Conservation (phyloP, 352 stramenopile species). For the Pythium sukuiense region DNA sequence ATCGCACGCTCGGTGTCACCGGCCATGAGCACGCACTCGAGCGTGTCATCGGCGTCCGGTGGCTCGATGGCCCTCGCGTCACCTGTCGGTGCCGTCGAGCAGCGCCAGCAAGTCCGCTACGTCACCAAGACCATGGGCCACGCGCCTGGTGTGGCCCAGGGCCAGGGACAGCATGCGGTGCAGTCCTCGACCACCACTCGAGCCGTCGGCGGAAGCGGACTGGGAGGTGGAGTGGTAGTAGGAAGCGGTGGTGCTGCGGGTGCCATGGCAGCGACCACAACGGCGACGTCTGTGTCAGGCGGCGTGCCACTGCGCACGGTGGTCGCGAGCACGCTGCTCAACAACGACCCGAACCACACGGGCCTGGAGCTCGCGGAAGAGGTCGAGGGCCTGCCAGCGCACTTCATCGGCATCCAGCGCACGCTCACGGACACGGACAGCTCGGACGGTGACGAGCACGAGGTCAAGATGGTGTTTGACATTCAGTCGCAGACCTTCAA, state of each 20-base stretch:
- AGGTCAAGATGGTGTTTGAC: slow-evolving; percentile 23
- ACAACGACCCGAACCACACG: background rate
- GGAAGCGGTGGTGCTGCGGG: background rate
- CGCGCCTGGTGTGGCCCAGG: background rate
- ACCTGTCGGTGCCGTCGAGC: background rate
- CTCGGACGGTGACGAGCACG: slow-evolving; percentile 18
- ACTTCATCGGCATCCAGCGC: slow-evolving; percentile 15
- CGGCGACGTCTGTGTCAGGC: background rate
- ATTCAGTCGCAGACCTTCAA: slow-evolving; percentile 19
- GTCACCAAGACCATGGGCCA: slow-evolving; percentile 14
- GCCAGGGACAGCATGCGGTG: background rate
- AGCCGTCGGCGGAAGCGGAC: background rate
- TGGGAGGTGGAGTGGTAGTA: background rate
- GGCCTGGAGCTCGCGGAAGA: slow-evolving; percentile 4
- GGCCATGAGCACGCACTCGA: background rate
- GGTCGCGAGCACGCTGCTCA: slow-evolving; percentile 13
- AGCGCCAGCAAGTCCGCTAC: slow-evolving; percentile 21
- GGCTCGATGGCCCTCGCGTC: background rate
- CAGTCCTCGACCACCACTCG: background rate
- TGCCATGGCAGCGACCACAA: background rate
- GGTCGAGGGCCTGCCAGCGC: slow-evolving; percentile 7
- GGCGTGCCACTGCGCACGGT: slow-evolving; percentile 17
- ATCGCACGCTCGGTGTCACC: background rate
- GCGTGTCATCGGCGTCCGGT: slow-evolving; percentile 5
- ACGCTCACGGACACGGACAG: slow-evolving; percentile 15